Conservation (phyloP, 495 filamentous ascomycete genomes). For the Podospora anserina region DNA sequence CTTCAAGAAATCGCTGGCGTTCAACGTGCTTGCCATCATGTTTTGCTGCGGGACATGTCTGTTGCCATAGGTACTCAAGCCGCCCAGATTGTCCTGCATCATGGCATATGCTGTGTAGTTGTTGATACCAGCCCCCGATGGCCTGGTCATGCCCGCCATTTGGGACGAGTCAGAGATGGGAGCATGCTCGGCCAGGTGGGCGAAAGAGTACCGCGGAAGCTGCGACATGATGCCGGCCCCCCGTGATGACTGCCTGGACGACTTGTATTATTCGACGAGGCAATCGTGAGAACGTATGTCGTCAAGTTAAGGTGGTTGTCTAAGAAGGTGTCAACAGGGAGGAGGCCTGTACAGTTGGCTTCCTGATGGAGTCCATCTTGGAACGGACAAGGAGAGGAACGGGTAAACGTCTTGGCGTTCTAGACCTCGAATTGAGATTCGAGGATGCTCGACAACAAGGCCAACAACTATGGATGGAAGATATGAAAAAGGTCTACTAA, state of each 20-base stretch:
- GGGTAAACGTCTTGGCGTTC: background rate
- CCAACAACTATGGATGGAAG: background rate
- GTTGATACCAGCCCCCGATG: background rate
- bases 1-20: background rate
- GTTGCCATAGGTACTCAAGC: background rate
- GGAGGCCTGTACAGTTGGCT: constrained; percentile 1
- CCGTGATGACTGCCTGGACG: background rate
- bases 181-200: background rate
- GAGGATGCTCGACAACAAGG: no score
- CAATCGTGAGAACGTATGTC: constrained; percentile 7
- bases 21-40: background rate
- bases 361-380: background rate
- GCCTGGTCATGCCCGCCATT: background rate
- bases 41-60: background rate
- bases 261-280: background rate
- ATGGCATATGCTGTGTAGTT: background rate
- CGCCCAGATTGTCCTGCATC: background rate
- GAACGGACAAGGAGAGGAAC: background rate
- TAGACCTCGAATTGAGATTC: background rate
- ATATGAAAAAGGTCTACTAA: background rate
- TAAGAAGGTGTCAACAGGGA: constrained; percentile 6
- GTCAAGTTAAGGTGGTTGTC: background rate
- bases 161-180: background rate
- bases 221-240: constrained; percentile 16
- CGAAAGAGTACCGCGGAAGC: constrained; percentile 12